Conservation (phyloP, 1,284 basidiomycete genomes). For the Ganoderma resinaceum region DNA sequence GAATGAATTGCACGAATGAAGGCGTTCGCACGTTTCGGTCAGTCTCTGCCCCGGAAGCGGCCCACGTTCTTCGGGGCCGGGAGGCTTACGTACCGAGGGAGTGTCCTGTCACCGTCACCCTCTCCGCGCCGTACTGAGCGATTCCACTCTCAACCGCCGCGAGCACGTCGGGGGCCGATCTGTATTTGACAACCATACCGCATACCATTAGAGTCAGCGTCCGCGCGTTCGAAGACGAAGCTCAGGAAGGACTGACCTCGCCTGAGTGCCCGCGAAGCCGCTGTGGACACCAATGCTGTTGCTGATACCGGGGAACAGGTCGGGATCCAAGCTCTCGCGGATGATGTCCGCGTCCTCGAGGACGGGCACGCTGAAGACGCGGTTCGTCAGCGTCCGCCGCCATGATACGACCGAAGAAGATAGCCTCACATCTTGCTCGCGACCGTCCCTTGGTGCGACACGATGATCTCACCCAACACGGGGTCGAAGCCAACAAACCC, state of each 20-base stretch:
- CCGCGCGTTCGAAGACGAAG: neutral
- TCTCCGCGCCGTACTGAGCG: constrained; percentile 34
- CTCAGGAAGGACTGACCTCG: constrained; percentile 43
- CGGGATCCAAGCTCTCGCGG: constrained; percentile 35
- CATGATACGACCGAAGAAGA: neutral
- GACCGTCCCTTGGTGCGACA: constrained; percentile 62
- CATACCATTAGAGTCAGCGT: neutral
- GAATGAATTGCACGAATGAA: neutral
- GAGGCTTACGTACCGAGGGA: constrained; percentile 46
- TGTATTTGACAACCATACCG: constrained; percentile 15
- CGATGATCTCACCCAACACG: constrained; percentile 51
- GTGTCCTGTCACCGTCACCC: constrained; percentile 47
- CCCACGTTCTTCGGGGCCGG: neutral
- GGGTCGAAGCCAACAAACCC: constrained; percentile 59
- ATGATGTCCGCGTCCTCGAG: constrained; percentile 44
- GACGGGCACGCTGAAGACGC: constrained; percentile 35
- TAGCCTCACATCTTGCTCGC: constrained; percentile 49
- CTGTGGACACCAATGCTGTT: constrained; percentile 56
- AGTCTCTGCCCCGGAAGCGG: neutral
- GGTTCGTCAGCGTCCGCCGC: neutral
- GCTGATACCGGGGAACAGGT: constrained; percentile 63
- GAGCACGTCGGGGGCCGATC: constrained; percentile 45
- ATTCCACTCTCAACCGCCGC: constrained; percentile 45
- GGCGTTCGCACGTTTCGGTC: neutral
- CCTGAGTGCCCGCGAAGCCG: constrained; percentile 63